phyloP scores from a whole-genome alignment of 176 grass and related monocot genomes.

The Thalia dealbata region DNA sequence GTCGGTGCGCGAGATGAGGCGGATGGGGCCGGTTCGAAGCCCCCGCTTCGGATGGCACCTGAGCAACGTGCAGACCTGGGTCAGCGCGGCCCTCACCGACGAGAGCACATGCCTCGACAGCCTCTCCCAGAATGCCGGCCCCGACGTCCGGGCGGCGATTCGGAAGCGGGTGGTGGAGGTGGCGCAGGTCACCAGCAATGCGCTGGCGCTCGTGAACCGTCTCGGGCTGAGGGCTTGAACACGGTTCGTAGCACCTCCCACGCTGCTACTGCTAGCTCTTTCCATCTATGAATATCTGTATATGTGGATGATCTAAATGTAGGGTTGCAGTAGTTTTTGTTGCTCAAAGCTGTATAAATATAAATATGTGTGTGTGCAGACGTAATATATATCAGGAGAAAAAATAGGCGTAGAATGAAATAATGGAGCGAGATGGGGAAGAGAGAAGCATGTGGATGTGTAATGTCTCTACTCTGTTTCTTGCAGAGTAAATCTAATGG shows the following conservation, averaged over 20 bases:
- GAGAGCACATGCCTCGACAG: constrained; percentile 66
- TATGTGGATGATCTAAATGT: background rate
- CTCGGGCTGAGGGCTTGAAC: constrained; percentile 14
- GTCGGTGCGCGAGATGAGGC: constrained; percentile 46
- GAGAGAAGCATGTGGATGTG: background rate
- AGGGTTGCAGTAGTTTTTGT: background rate
- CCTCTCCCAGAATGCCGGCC: constrained; percentile 18
- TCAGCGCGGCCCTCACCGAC: constrained; percentile 77
- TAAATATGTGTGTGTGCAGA: no score
- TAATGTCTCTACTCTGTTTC: background rate
- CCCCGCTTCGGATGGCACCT: constrained; percentile 49
- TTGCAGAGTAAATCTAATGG: background rate
- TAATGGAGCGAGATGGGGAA: background rate
- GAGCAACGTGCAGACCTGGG: constrained; percentile 82
- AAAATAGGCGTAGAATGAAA: no score
- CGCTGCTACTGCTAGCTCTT: background rate
- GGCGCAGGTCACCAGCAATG: constrained; percentile 52
- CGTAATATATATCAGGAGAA: no score
- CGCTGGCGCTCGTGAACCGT: constrained; percentile 65
- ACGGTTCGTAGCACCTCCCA: background rate
- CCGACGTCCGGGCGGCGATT: constrained; percentile 11
- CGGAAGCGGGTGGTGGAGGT: constrained; percentile 32
- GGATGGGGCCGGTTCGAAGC: constrained; percentile 38
- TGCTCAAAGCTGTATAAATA: no score
- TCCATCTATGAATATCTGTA: background rate